Percentiles rank a stretch among this genome's conserved stretches.
Evolutionary conservation across 768 basidiomycete genomes (phyloP).

Genomic region (Astraeus odoratus): DNA sequence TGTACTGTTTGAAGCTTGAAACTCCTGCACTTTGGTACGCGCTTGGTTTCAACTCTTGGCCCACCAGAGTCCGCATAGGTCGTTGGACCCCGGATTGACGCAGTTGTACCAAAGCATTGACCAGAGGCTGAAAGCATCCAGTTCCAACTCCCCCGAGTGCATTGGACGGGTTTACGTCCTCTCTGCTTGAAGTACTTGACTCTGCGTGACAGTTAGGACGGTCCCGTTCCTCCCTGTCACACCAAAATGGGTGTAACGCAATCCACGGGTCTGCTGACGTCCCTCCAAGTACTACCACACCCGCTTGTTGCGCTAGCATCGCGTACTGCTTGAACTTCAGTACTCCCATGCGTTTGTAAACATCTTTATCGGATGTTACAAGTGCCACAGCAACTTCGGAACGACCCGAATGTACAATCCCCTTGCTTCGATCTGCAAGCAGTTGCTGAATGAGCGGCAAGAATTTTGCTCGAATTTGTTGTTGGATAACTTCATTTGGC

Average conservation of each 20-base stretch:
- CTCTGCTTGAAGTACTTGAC: not conserved
- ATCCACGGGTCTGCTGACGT: constrained; percentile 17
- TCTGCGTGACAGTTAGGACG: not conserved
- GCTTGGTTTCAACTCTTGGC: constrained; percentile 22
- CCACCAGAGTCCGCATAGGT: constrained; percentile 35
- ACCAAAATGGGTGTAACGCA: constrained; percentile 21
- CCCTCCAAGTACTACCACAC: constrained; percentile 21
- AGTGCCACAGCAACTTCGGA: constrained; percentile 33
- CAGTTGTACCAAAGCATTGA: constrained; percentile 27
- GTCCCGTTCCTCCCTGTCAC: not conserved
- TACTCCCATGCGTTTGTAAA: constrained; percentile 23
- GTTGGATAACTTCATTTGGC: constrained; percentile 1
- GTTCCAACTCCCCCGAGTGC: constrained; percentile 4
- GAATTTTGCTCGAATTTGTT: constrained; percentile 23
- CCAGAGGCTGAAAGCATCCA: constrained; percentile 22
- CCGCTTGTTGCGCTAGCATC: constrained; percentile 19
- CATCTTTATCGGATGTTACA: constrained; percentile 16
- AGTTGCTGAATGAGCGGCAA: constrained; percentile 19
- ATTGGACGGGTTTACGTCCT: not conserved
- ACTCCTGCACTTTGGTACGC: constrained; percentile 37
- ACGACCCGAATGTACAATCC: constrained; percentile 30
- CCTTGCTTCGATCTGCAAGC: constrained; percentile 21
- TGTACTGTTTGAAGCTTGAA: constrained; percentile 35
- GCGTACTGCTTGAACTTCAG: constrained; percentile 21
- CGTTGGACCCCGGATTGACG: constrained; percentile 25